These are phyloP conservation scores for Abrus precatorius DNA, from an alignment of 306 rosid genomes.

Conservation along the genomic window DNA sequence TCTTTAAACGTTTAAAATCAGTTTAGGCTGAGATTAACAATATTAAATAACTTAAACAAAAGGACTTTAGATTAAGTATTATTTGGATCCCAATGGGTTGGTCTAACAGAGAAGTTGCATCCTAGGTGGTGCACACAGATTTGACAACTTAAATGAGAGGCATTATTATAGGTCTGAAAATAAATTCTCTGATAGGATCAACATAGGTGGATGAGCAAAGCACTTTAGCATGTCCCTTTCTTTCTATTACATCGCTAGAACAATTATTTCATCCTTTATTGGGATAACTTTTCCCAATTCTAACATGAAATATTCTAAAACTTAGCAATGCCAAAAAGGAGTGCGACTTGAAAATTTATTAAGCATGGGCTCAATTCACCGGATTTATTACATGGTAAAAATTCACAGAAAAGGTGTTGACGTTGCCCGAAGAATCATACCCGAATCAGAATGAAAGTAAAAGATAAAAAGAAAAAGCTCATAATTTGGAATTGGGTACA, in stretches of 20 bases:
- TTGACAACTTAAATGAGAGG: slow-evolving; percentile 50
- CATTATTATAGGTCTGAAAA: slow-evolving; percentile 48
- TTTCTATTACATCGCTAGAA: slow-evolving; percentile 36
- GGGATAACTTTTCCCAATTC: slow-evolving; percentile 43
- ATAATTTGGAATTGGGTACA: slow-evolving; percentile 48
- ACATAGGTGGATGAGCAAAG: slow-evolving; percentile 45
- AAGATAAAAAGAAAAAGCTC: slow-evolving; percentile 40
- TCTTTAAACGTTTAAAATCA: too few species aligned
- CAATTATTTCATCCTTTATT: slow-evolving; percentile 42
- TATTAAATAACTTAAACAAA: too few species aligned
- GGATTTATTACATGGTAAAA: slow-evolving; percentile 27
- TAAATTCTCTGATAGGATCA: slow-evolving; percentile 46
- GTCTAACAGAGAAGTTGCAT: slow-evolving; percentile 1
- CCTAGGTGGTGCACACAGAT: slow-evolving; percentile 41
- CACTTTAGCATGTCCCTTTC: slow-evolving; percentile 49
- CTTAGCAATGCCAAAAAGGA: slow-evolving; percentile 35
- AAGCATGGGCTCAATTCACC: slow-evolving; percentile 54
- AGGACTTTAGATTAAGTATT: not conserved
- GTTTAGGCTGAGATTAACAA: too few species aligned
- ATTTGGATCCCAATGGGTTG: not conserved
- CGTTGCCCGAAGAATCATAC: slow-evolving; percentile 50
- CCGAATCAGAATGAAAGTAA: slow-evolving; percentile 49
- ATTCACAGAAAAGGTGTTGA: slow-evolving; percentile 46
- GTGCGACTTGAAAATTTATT: slow-evolving; percentile 6
- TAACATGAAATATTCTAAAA: slow-evolving; percentile 44